A percentile compares a stretch with the other conserved stretches of the same genome.
Conservation (phyloP, 106 monocot genomes). For the Amphibolis antarctica region DNA sequence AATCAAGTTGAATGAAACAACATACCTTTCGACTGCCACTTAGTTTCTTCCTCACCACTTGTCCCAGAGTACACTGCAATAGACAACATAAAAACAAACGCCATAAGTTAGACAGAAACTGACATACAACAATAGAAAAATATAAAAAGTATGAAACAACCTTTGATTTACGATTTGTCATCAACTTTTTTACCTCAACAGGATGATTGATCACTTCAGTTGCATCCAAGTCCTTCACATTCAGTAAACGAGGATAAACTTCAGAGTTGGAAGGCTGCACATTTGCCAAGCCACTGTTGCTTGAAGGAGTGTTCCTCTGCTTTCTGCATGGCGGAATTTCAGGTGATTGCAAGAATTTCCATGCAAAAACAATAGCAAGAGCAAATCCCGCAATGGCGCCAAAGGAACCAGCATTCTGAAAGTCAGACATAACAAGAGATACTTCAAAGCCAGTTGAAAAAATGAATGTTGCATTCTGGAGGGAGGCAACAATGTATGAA, state of each 20-base stretch:
- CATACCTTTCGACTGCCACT: neutral
- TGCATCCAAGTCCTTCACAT: slow-evolving; percentile 5
- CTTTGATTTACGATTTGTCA: neutral
- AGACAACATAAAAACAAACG: slow-evolving; percentile 2
- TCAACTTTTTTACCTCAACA: neutral
- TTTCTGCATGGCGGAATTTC: slow-evolving; percentile 10
- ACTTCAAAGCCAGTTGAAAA: neutral
- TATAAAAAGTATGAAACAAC: too few species aligned
- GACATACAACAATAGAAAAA: neutral
- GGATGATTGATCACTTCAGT: slow-evolving; percentile 1
- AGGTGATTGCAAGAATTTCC: slow-evolving; percentile 25
- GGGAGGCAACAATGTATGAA: neutral
- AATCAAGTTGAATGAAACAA: neutral
- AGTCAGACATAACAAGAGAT: neutral
- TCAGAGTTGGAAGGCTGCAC: slow-evolving; percentile 10
- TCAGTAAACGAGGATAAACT: slow-evolving; percentile 3
- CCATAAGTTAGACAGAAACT: neutral
- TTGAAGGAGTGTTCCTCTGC: slow-evolving; percentile 9
- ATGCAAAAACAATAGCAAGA: slow-evolving; percentile 20
- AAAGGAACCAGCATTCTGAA: slow-evolving; percentile 20
- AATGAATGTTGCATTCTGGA: neutral
- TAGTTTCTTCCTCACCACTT: slow-evolving; percentile 2
- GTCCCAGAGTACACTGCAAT: neutral
- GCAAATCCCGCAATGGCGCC: slow-evolving; percentile 28
- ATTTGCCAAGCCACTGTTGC: slow-evolving; percentile 7